These are phyloP conservation scores for Tremella mesenterica DNA, from an alignment of 768 basidiomycete genomes.

Conservation along the genomic window DNA sequence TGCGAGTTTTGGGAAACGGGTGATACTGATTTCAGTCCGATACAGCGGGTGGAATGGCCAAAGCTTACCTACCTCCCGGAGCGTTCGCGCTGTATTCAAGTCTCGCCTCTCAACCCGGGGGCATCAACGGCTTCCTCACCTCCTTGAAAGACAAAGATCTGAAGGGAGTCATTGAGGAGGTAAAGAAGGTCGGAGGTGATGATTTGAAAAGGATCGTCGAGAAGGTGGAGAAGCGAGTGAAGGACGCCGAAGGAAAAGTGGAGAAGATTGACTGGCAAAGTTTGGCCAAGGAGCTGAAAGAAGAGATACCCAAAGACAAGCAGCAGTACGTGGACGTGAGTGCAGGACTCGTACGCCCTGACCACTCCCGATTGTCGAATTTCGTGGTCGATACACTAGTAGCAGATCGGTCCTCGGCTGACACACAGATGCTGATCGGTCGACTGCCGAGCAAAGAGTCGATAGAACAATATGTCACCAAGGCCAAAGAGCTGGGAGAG, in stretches of 20 bases:
- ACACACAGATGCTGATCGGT: slow-evolving; percentile 25
- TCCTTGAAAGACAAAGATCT: slow-evolving; percentile 38
- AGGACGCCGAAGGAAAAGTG: slow-evolving; percentile 39
- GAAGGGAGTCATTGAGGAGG: slow-evolving; percentile 30
- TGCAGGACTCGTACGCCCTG: too few relatives aligned
- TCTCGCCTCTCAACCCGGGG: slow-evolving; percentile 28
- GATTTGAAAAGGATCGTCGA: slow-evolving; percentile 38
- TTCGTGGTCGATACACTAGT: background rate
- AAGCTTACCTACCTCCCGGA: slow-evolving; percentile 26
- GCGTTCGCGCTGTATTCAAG: slow-evolving; percentile 30
- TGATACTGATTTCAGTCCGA: background rate
- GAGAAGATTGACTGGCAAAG: slow-evolving; percentile 40
- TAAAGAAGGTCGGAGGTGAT: slow-evolving; percentile 40
- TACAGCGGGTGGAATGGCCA: slow-evolving; percentile 11
- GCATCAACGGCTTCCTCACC: slow-evolving; percentile 35
- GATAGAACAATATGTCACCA: slow-evolving; percentile 28
- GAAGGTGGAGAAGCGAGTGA: slow-evolving; percentile 36
- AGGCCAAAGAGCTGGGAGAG: slow-evolving; percentile 37
- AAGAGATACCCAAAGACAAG: slow-evolving; percentile 31
- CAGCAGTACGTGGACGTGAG: slow-evolving; percentile 38
- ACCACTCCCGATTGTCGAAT: background rate
- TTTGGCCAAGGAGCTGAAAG: slow-evolving; percentile 33
- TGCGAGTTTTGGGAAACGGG: background rate
- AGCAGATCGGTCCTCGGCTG: background rate
- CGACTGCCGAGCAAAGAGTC: slow-evolving; percentile 31